phyloP scores from a whole-genome alignment of 306 rosid species.

The Vicia faba region DNA sequence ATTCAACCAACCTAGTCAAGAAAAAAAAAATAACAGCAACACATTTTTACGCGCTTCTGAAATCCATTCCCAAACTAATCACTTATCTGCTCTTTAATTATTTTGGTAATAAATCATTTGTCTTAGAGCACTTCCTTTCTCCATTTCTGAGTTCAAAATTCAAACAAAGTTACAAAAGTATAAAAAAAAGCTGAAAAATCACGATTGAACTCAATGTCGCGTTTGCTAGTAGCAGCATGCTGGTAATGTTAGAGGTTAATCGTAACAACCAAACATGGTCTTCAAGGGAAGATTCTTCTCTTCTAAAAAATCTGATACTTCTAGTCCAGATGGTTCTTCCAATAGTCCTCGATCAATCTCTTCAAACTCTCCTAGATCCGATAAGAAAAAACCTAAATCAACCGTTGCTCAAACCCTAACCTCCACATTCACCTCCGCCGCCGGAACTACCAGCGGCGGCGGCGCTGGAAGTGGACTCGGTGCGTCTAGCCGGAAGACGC shows the following conservation, averaged over 20 bases:
- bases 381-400: slow-evolving; percentile 82
- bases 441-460: background rate
- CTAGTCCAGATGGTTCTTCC: slow-evolving; percentile 79
- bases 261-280: slow-evolving; percentile 55
- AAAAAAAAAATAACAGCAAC: background rate
- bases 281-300: slow-evolving; percentile 96
- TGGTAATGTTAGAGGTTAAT: slow-evolving; percentile 43
- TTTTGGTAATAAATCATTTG: background rate
- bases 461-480: background rate
- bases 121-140: background rate
- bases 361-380: slow-evolving; percentile 90
- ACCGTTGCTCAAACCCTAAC: slow-evolving; percentile 43
- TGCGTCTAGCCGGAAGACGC: slow-evolving; percentile 39
- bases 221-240: slow-evolving; percentile 40
- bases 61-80: background rate
- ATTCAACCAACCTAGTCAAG: slow-evolving; percentile 6
- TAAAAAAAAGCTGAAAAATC: slow-evolving; percentile 8
- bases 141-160: background rate
- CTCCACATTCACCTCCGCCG: background rate
- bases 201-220: slow-evolving; percentile 50
- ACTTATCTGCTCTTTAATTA: too few species aligned
- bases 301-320: slow-evolving; percentile 82
- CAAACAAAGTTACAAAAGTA: background rate
- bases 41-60: background rate
- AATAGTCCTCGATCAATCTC: slow-evolving; percentile 71